These are phyloP conservation scores for Ramaria rubella DNA, from an alignment of 768 basidiomycete species.

Conservation along the genomic window DNA sequence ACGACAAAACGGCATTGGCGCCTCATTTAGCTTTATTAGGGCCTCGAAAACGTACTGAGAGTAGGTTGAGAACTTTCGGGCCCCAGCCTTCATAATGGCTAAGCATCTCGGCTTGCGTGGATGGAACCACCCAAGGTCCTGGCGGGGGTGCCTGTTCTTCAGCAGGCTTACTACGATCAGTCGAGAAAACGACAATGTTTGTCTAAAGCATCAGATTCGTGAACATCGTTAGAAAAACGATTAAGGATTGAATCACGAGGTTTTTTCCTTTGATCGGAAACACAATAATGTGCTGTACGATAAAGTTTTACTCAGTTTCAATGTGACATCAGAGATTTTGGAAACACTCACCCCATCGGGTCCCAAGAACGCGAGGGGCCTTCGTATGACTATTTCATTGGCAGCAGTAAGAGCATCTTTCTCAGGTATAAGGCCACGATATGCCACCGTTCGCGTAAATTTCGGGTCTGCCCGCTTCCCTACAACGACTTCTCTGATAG, in stretches of 20 bases:
- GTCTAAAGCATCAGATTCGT: slow-evolving; percentile 24
- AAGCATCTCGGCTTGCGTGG: slow-evolving; percentile 37
- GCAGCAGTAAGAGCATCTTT: slow-evolving; percentile 34
- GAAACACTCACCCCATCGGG: slow-evolving; percentile 37
- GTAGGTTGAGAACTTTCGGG: slow-evolving; percentile 8
- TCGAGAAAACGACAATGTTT: slow-evolving; percentile 42
- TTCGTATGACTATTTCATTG: slow-evolving; percentile 34
- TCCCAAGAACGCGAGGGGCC: slow-evolving; percentile 39
- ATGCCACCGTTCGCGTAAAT: slow-evolving; percentile 44
- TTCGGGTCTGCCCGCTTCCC: slow-evolving; percentile 18
- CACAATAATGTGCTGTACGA: slow-evolving; percentile 43
- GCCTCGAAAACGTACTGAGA: background rate
- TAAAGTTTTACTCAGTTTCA: background rate
- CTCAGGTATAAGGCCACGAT: slow-evolving; percentile 41
- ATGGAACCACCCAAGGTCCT: slow-evolving; percentile 35
- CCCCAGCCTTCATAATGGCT: slow-evolving; percentile 41
- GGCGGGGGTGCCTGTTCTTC: slow-evolving; percentile 22
- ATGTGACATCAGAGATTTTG: slow-evolving; percentile 4
- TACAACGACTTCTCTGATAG: slow-evolving; percentile 33
- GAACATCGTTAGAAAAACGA: background rate
- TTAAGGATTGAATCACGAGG: slow-evolving; percentile 25
- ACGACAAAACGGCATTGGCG: background rate
- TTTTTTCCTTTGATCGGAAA: slow-evolving; percentile 41
- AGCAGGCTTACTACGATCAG: slow-evolving; percentile 25
- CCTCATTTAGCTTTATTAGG: background rate